phyloP scores from a whole-genome alignment of 2,329 filamentous ascomycete species.

The Xylaria sp. region DNA sequence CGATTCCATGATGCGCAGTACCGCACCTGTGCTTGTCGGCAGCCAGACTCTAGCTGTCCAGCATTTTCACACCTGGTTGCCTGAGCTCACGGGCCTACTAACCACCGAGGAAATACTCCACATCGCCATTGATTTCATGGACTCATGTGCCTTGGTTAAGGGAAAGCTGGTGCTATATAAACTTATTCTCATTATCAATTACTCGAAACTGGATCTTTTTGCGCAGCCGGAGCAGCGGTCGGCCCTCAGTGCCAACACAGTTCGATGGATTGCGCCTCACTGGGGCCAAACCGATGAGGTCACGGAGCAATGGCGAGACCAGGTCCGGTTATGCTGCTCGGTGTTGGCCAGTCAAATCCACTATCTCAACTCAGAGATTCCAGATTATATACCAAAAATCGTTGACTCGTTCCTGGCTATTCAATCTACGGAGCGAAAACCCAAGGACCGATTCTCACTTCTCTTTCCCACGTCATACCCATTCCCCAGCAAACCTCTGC shows the following conservation, averaged over 20 bases:
- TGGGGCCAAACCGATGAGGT: constrained; percentile 83
- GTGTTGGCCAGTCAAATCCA: constrained; percentile 88
- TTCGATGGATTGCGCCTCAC: constrained; percentile 91
- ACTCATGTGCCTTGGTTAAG: constrained; percentile 86
- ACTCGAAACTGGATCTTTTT: constrained; percentile 85
- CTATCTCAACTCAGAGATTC: constrained; percentile 81
- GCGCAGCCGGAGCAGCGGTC: constrained; percentile 79
- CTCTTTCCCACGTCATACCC: constrained; percentile 92
- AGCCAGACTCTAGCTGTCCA: constrained; percentile 96
- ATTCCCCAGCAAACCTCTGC: constrained; percentile 79
- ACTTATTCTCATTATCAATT: constrained; percentile 91
- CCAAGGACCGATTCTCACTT: constrained; percentile 79
- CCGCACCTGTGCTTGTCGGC: constrained; percentile 85
- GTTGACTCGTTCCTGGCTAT: constrained; percentile 89
- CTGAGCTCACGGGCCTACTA: constrained; percentile 82
- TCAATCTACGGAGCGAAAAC: constrained; percentile 63
- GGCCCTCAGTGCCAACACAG: constrained; percentile 81
- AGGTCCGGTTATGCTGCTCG: constrained; percentile 92
- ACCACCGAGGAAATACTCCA: constrained; percentile 87
- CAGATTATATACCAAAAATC: constrained; percentile 90
- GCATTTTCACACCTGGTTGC: constrained; percentile 97
- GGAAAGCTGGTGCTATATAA: constrained; percentile 94
- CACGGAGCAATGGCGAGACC: constrained; percentile 89
- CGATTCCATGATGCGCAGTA: constrained; percentile 88
- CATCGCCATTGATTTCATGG: constrained; percentile 92